phyloP scores from a whole-genome alignment of 2,329 filamentous ascomycete genomes.

The Aspergillus latus region DNA sequence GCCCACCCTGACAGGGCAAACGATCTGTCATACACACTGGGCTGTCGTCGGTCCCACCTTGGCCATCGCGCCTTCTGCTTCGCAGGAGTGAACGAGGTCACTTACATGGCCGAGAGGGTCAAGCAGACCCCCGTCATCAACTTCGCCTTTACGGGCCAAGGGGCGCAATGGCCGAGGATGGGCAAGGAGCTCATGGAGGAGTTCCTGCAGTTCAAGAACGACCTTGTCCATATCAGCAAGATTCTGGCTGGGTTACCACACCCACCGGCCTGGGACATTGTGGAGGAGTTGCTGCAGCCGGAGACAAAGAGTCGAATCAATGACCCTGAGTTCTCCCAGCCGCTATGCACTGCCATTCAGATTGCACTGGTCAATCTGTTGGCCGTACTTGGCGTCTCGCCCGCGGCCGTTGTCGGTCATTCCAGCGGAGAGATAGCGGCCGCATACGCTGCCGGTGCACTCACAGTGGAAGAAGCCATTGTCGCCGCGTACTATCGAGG shows the following conservation, averaged over 20 bases:
- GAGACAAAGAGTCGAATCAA: background rate
- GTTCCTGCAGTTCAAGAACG: background rate
- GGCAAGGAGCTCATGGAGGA: background rate
- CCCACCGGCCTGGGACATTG: too few relatives aligned
- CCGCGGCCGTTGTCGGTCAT: conserved; percentile 30
- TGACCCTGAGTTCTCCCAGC: conserved; percentile 25
- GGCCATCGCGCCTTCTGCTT: background rate
- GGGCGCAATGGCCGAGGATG: background rate
- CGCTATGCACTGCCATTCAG: conserved; percentile 33
- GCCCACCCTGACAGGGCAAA: too few relatives aligned
- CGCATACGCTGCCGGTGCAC: conserved; percentile 30
- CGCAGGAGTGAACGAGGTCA: background rate
- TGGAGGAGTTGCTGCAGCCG: background rate
- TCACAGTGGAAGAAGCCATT: background rate
- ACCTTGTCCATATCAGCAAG: too few relatives aligned
- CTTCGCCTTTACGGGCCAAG: background rate
- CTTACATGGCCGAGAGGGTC: background rate
- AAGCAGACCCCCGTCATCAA: background rate
- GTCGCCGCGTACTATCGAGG: background rate
- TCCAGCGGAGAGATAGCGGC: conserved; percentile 43
- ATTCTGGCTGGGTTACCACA: too few relatives aligned
- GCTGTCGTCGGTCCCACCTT: too few relatives aligned
- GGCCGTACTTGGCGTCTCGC: conserved; percentile 24
- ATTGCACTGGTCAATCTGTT: conserved; percentile 34
- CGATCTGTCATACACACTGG: too few relatives aligned